Evolutionary conservation across 2,329 filamentous ascomycete species (phyloP).

Genomic region (Sclerotinia nivalis): DNA sequence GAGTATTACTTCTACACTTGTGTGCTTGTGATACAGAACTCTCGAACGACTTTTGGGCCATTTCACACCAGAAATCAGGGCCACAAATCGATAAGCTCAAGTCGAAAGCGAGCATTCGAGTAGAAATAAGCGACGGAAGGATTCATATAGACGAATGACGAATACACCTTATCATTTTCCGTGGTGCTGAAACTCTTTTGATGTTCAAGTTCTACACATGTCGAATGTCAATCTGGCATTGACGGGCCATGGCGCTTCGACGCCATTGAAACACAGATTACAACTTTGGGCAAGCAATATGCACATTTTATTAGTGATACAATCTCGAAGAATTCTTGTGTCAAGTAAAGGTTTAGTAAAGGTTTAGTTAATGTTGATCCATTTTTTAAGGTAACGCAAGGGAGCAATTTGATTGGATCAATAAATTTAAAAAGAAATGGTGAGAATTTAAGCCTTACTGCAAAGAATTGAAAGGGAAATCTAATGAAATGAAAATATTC

Average conservation of each 20-base stretch:
- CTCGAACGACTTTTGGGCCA: constrained; percentile 22
- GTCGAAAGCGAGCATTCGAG: background rate
- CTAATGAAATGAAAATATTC: background rate
- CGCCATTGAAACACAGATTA: constrained; percentile 17
- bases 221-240: constrained; percentile 21
- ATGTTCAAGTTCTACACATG: constrained; percentile 13
- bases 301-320: constrained; percentile 22
- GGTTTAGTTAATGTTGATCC: constrained; percentile 19
- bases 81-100: constrained; percentile 24
- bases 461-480: constrained; percentile 11
- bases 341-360: background rate
- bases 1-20: constrained; percentile 20
- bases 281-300: constrained; percentile 16
- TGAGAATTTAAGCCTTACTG: constrained; percentile 10
- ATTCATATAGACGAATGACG: constrained; percentile 23
- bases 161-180: constrained; percentile 16
- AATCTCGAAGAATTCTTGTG: constrained; percentile 23
- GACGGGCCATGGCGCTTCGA: constrained; percentile 21
- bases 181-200: constrained; percentile 8
- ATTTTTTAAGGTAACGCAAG: constrained; percentile 22
- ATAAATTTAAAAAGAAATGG: background rate
- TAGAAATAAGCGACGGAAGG: constrained; percentile 22
- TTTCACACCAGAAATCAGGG: constrained; percentile 9
- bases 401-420: constrained; percentile 14
- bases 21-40: constrained; percentile 21